Evolutionary conservation across 495 filamentous ascomycete species (phyloP), one percentile per base, ranked within the genome.

Genomic region (Immersiella caudata): DNA sequence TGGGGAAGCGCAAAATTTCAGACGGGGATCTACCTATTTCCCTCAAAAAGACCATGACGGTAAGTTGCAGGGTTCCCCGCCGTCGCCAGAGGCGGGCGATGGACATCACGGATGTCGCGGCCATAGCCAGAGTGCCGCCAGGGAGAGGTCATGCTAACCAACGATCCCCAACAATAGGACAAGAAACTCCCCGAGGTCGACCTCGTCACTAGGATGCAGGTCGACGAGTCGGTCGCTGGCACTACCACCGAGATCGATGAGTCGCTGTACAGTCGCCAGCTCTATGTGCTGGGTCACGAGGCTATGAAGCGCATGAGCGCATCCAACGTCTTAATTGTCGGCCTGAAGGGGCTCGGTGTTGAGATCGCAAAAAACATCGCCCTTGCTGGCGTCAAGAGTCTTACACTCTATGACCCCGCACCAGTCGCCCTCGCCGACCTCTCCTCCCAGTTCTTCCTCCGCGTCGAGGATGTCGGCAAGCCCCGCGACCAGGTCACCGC

Each of bases 321-420:
- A 59, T 98, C 96, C 22, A 93, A 98, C 77, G 88, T 99, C 54
- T 90, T 99, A 21, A 87, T 99, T 61, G 91, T 93, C 61, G 96
- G 96, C 62, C 80, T 97, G 70, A 93, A 93, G 76, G 95, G 96
- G 21, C 86, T 99, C 35, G 96, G 96, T 80, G 93, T 97, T 58
- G 96, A 99, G 80, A 97, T 99, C 74, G 94, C 96, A 70, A 99
- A 99, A 84, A 98, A 99, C 71, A 92, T 99, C 75, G 96, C 95
- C 35, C 91, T 99, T 70, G 96, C 96, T 66, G 96, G 96, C 73
- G 96, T 88, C 74, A 86, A 88, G 77, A 88, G 85, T 68, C 84
- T 98, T 54, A 96, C 96, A 9, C 85, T 98, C 55, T 90, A 90
- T 80, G 91, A 96, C 74, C 91, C 93, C 26, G 87, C 89, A n/a